Evolutionary conservation across 768 basidiomycete species (phyloP), one percentile per base, ranked within the genome.

Genomic region (Cystobasidium tubakii): DNA sequence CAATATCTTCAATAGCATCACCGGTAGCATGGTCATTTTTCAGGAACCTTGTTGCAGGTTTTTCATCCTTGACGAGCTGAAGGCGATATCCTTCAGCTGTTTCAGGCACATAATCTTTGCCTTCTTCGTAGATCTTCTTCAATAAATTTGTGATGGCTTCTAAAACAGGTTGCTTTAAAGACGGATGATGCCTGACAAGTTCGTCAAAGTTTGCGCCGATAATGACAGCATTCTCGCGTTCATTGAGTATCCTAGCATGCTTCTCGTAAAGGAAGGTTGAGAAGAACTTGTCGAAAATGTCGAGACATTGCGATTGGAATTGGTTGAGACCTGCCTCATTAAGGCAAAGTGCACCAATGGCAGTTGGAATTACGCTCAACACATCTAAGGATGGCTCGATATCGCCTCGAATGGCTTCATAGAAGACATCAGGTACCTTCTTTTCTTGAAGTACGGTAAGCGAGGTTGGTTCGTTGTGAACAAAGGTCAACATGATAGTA

Each of bases 391-490:
- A 87, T 6, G 91, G 87, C 76, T 95, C 92, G 50, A 95, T 85
- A 1, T 89, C 90, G 42, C 84, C 83, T 82, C 95, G 92, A 54
- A 99, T 87, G 1, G 89, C 86, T 72, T 86, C 85, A 82, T 93
- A 98, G 78, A 99, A 92, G 0, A 87, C 85, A 78, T 92, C 90
- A 0, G 96, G 96, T 1, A 99, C 82, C 4, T 89, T 87, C 31
- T 88, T 86, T 81, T 99, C 96, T 81, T 99, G 96, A 25, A 99
- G 89, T 67, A 95, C 88, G 1, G 87, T 84, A 72, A 99, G 83
- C 19, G 92, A 96, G 0, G 94, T 97, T 7, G 96, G 96, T 81
- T 99, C 96, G 76, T 98, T 99, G 84, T 99, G 95, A 10, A 98
- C 74, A 63, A 79, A 79, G 15, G 79, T 77, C 39, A 77, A 73